Percentiles rank a stretch among this genome's conserved stretches.
Evolutionary conservation across 1,284 basidiomycete species (phyloP).

Genomic region (Irpex sp.): DNA sequence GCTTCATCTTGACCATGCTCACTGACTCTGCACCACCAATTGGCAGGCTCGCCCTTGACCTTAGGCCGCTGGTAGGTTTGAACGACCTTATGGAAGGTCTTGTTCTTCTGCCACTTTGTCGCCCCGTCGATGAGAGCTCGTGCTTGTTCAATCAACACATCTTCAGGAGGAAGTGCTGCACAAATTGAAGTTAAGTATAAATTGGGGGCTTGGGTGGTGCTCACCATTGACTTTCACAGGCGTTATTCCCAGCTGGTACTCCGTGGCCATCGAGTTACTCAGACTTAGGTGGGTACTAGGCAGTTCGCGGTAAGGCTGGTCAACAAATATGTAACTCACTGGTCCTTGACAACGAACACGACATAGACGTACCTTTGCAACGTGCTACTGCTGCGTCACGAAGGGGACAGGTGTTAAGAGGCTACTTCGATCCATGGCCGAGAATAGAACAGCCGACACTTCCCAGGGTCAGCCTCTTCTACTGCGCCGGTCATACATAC

Average conservation of each 20-base stretch:
- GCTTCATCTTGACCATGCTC: conserved; percentile 60
- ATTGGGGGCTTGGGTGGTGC: not conserved
- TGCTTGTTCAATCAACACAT: conserved; percentile 49
- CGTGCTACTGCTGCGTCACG: not conserved
- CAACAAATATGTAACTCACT: not conserved
- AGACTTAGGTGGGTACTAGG: not conserved
- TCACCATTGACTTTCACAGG: conserved; percentile 25
- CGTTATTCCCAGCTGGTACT: conserved; percentile 38
- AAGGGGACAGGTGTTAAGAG: not conserved
- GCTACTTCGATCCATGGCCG: not conserved
- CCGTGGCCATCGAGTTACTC: conserved; percentile 8
- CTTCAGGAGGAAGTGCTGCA: conserved; percentile 59
- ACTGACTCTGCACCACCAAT: conserved; percentile 67
- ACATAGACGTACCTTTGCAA: not conserved
- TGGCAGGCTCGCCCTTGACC: conserved; percentile 47
- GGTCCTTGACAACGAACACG: not conserved
- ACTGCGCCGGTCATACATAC: not conserved
- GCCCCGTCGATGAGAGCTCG: conserved; percentile 53
- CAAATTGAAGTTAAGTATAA: not conserved
- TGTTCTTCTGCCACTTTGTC: conserved; percentile 61
- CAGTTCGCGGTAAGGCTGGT: not conserved
- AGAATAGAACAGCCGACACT: not conserved
- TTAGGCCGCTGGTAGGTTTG: conserved; percentile 52
- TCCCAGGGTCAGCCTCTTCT: not conserved
- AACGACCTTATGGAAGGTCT: conserved; percentile 53